phyloP scores from a whole-genome alignment of 306 rosid species.

The Citrullus amarus region DNA sequence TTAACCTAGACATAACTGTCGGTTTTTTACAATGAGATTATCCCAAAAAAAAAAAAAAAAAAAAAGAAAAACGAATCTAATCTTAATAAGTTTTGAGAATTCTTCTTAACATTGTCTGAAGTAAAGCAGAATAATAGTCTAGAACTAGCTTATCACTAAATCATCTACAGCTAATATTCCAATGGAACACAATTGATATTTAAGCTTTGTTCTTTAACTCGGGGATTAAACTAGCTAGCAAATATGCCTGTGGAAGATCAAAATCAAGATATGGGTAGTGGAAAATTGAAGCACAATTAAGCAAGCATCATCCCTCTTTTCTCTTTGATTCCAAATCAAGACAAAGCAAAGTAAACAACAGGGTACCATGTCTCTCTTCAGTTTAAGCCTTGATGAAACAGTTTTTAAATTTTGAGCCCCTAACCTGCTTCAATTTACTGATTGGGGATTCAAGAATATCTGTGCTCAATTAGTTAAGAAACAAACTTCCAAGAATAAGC shows the following conservation, averaged over 20 bases:
- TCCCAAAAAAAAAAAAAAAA: too few relatives aligned
- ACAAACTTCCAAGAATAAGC: neutral
- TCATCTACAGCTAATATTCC: neutral
- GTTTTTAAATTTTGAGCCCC: neutral
- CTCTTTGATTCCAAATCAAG: neutral
- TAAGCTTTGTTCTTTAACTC: neutral
- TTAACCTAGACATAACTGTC: too few relatives aligned
- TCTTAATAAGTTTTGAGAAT: neutral
- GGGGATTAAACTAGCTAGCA: neutral
- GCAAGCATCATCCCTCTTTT: neutral
- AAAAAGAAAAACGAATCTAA: too few relatives aligned
- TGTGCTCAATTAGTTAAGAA: neutral
- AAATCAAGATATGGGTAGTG: neutral
- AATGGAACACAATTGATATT: neutral
- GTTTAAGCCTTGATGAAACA: neutral
- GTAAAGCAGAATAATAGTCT: neutral
- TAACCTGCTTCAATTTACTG: neutral
- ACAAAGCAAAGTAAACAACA: conserved; percentile 13
- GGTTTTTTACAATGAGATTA: too few relatives aligned
- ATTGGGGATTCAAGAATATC: neutral
- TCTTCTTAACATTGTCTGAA: neutral
- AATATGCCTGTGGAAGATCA: neutral
- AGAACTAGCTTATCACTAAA: neutral
- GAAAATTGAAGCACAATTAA: neutral
- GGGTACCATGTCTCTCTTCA: conserved; percentile 8